Evolutionary conservation across 1,139 yeast genomes (phyloP).

Genomic region (Debaryomyces nepalensis): DNA sequence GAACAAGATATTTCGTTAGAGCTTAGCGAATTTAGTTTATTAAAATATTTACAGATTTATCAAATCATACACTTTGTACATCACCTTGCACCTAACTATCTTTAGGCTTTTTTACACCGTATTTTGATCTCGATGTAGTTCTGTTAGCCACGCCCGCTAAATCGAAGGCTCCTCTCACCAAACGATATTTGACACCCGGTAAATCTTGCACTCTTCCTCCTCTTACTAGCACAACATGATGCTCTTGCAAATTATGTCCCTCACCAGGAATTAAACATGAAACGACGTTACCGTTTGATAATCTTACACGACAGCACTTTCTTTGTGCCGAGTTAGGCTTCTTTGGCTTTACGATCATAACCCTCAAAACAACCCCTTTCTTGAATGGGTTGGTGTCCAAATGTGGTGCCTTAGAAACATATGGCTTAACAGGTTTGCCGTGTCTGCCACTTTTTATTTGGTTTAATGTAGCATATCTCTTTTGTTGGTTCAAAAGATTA

Average conservation of each 20-base stretch:
- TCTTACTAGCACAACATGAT: conserved; percentile 91
- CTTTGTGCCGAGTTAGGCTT: conserved; percentile 98
- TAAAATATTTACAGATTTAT: conserved; percentile 12
- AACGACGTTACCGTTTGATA: conserved; percentile 85
- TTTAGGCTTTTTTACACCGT: conserved; percentile 88
- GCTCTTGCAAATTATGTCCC: conserved; percentile 98
- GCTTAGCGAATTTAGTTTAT: conserved; percentile 6
- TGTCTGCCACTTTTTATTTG: conserved; percentile 71
- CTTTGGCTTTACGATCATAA: conserved; percentile 93
- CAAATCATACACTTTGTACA: conserved; percentile 1
- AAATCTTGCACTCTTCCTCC: conserved; percentile 98
- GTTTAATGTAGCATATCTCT: conserved; percentile 68
- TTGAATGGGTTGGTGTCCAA: conserved; percentile 80
- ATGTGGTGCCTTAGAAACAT: conserved; percentile 72
- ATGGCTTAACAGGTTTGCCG: conserved; percentile 55
- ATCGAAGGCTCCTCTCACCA: conserved; percentile 93
- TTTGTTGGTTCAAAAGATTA: conserved; percentile 28
- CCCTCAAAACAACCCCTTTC: conserved; percentile 93
- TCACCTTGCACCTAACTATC: not conserved
- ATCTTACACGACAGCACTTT: conserved; percentile 93
- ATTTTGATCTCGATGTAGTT: conserved; percentile 85
- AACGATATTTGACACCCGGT: conserved; percentile 96
- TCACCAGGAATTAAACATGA: conserved; percentile 98
- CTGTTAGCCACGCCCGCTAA: conserved; percentile 95
- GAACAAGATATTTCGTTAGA: not conserved